Conservation (phyloP, 371 early-diverging fungal genomes). For the Pancytospora philotis region DNA sequence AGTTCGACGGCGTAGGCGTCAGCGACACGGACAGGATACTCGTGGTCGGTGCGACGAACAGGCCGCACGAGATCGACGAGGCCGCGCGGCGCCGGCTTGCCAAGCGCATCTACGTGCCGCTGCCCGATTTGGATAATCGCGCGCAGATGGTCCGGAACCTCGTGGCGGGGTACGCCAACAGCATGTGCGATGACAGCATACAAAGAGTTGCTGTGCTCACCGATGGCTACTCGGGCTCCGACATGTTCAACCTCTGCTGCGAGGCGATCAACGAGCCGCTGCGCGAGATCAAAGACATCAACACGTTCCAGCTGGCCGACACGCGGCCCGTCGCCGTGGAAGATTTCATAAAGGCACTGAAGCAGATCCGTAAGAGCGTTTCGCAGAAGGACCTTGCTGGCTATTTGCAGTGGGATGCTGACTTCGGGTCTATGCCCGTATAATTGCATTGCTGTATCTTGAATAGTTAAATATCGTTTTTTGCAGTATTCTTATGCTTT, state of each 20-base stretch:
- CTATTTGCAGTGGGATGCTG: slow-evolving; percentile 67
- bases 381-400: slow-evolving; percentile 67
- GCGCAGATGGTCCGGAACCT: slow-evolving; percentile 64
- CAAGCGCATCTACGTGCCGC: slow-evolving; percentile 69
- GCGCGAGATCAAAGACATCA: slow-evolving; percentile 63
- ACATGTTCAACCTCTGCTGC: slow-evolving; percentile 87
- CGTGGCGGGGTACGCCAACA: slow-evolving; percentile 59
- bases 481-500: too few relatives aligned
- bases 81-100: slow-evolving; percentile 69
- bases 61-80: slow-evolving; percentile 77
- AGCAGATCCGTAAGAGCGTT: slow-evolving; percentile 73
- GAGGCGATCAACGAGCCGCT: slow-evolving; percentile 71
- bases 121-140: slow-evolving; percentile 69
- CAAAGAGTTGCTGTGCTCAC: slow-evolving; percentile 62
- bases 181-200: slow-evolving; percentile 63
- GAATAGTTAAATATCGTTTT: too few relatives aligned
- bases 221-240: slow-evolving; percentile 81
- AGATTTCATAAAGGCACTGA: slow-evolving; percentile 69
- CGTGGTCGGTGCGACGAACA: slow-evolving; percentile 67
- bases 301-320: slow-evolving; percentile 62
- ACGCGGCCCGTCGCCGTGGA: slow-evolving; percentile 65
- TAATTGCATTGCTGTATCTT: too few relatives aligned
- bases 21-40: slow-evolving; percentile 67
- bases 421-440: slow-evolving; percentile 55
- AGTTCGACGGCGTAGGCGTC: slow-evolving; percentile 70